A percentile compares a stretch with the other conserved stretches of the same genome.
phyloP scores from a whole-genome alignment of 2,329 filamentous ascomycete species.

The Talaromyces sp. region DNA sequence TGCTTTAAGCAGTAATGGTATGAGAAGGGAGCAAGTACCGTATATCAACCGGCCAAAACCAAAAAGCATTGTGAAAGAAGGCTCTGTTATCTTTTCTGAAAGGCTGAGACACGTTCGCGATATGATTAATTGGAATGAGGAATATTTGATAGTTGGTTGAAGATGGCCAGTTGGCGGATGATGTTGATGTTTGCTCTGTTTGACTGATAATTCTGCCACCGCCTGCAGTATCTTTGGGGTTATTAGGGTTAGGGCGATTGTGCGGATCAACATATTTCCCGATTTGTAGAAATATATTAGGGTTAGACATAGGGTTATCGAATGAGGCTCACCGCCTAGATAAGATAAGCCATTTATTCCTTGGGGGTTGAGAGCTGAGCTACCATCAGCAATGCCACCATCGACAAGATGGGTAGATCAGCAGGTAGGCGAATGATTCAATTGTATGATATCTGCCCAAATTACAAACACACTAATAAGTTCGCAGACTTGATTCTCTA shows the following conservation, averaged over 20 bases:
- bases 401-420: slow-evolving; percentile 14
- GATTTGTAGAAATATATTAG: not conserved
- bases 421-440: slow-evolving; percentile 5
- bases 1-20: not conserved
- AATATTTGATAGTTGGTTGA: not conserved
- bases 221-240: not conserved
- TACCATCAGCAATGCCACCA: not conserved
- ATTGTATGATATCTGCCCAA: not conserved
- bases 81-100: not conserved
- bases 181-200: slow-evolving; percentile 13
- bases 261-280: not conserved
- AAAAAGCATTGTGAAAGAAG: slow-evolving; percentile 56
- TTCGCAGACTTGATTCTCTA: slow-evolving; percentile 22
- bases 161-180: slow-evolving; percentile 14
- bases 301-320: too few relatives aligned
- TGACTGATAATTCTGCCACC: not conserved
- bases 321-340: not conserved
- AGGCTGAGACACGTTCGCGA: not conserved
- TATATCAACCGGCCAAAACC: slow-evolving; percentile 68
- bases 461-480: not conserved
- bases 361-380: too few relatives aligned
- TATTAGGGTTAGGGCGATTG: not conserved
- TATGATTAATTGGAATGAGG: not conserved
- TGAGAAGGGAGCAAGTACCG: slow-evolving; percentile 41
- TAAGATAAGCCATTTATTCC: too few relatives aligned